Percentiles rank a stretch among this genome's conserved stretches.
Evolutionary conservation across 768 basidiomycete species (phyloP).

Genomic region (Rhodosporidiobolus sp.): DNA sequence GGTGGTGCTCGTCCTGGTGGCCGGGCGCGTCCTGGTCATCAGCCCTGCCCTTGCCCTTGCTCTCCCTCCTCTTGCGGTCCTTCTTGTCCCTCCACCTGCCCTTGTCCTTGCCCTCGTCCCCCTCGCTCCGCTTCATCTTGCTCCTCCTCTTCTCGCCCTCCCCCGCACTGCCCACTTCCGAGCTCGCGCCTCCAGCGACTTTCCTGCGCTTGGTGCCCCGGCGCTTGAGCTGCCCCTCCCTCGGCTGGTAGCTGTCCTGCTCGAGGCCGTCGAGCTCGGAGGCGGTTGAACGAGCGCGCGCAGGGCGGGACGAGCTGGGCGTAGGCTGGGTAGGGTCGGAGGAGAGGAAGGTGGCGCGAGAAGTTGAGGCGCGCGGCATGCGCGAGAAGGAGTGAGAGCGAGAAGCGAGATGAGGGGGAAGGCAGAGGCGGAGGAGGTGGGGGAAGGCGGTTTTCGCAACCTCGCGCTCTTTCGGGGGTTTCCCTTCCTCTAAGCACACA

Average conservation of each 20-base stretch:
- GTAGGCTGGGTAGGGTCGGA: neutral
- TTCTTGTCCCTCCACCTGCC: neutral
- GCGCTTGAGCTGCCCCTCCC: neutral
- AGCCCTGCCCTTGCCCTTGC: neutral
- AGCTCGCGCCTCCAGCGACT: neutral
- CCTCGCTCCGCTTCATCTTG: neutral
- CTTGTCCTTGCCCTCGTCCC: too few species aligned
- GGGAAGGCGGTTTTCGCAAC: neutral
- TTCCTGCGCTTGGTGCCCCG: neutral
- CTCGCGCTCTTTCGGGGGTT: too few species aligned
- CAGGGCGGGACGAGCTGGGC: neutral
- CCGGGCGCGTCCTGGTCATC: neutral
- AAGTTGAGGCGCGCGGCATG: neutral
- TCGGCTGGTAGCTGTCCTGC: neutral
- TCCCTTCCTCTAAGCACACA: too few species aligned
- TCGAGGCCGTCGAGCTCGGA: neutral
- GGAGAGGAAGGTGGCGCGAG: neutral
- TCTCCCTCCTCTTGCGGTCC: neutral
- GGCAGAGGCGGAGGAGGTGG: neutral
- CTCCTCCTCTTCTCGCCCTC: conserved; percentile 2
- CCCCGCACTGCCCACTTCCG: neutral
- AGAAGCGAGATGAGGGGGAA: neutral
- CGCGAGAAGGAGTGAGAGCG: neutral
- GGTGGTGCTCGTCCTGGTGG: neutral
- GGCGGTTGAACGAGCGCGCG: neutral